These are phyloP conservation scores for Cercophora samala DNA, from an alignment of 495 filamentous ascomycete species.

Conservation along the genomic window DNA sequence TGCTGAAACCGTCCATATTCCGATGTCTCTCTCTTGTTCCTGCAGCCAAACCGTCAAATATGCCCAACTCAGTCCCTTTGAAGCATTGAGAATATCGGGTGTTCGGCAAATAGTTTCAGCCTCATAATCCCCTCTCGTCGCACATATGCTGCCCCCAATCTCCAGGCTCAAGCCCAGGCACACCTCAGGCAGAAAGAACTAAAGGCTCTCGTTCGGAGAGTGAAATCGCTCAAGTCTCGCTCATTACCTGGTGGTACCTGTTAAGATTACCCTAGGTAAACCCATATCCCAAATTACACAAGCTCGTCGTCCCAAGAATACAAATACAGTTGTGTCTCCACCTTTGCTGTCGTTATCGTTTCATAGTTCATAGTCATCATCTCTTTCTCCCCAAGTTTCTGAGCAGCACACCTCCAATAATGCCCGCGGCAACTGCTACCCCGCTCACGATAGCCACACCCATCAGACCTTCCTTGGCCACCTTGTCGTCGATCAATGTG, in stretches of 20 bases:
- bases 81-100: not conserved
- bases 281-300: not conserved
- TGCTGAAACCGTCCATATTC: not conserved
- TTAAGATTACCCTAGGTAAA: not conserved
- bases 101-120: not conserved
- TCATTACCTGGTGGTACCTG: not conserved
- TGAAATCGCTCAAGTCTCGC: not conserved
- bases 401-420: constrained; percentile 82
- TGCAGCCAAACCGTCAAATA: not conserved
- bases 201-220: not conserved
- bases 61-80: not conserved
- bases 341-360: not conserved
- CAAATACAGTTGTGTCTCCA: not conserved
- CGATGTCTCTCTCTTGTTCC: not conserved
- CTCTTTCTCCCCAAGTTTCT: constrained; percentile 47
- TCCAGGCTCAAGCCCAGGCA: not conserved
- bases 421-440: constrained; percentile 86
- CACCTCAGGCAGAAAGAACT: not conserved
- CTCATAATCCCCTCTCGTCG: not conserved
- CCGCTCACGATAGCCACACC: constrained; percentile 97
- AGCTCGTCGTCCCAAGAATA: not conserved
- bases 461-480: constrained; percentile 87
- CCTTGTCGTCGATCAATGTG: constrained; percentile 88
- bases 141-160: not conserved
- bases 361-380: constrained; percentile 14